Base-by-base conservation (phyloP, 73 alveolate species). In the Uronychia binucleata region DNA sequence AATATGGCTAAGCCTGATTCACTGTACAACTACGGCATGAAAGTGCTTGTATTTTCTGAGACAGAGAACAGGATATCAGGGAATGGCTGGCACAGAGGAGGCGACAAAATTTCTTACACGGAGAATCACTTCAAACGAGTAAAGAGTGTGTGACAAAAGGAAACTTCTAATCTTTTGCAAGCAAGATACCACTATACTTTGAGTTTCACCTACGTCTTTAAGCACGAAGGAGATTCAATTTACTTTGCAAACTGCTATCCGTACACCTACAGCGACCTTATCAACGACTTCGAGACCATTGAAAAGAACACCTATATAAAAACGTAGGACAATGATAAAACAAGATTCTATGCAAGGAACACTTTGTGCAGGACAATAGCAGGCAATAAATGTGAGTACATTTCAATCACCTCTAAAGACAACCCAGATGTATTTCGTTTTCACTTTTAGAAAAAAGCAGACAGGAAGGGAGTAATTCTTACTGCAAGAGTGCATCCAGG, bases 401-500 rank as follows among this genome's bases (percentile, higher is more conserved):
- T 92, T 1, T 86, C 97, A 0, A 88, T 92, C 34, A 92, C 97
- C 26, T 26, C 80, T 13, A 92, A 79, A 88, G 94, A 75, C 77
- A 88, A 88, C 86, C 97, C 84, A 83, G 94, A 33, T 85, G 67
- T 46, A 46, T 46, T 11, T 46, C 19, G 67, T 5, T 5, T 46
- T 46, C 5, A 46, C 5, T 46, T 11, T 46, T 46, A 46, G 67
- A 46, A 74, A 94, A 94, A 77, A 74, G 98, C 78, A 78, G 96
- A 32, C 59, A 97, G 34, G 92, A 84, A 92, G 84, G 94, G 98
- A 33, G 93, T 95, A 26, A 86, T 98, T 46, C 57, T 98, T 11
- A 91, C 99, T 0, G 98, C 99, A 0, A 95, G 99, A 90, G 99
- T 98, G 0, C 99, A 98, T 83, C 99, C 99, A 1, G 99, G 99